Base-by-base conservation (phyloP, 805 yeast species). In the Blastobotrys robertii region DNA sequence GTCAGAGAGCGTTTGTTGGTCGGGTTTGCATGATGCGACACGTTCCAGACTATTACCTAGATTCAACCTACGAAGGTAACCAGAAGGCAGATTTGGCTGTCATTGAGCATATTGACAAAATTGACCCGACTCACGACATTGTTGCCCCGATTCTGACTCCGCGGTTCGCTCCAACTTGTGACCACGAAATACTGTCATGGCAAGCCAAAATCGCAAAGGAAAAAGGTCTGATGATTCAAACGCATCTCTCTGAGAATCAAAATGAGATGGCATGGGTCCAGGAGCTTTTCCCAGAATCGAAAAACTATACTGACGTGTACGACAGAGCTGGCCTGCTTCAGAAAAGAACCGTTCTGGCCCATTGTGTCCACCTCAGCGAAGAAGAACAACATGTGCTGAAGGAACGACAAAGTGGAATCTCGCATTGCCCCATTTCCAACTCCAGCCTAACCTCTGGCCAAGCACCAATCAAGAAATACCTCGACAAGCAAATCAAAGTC, bases 341-440 rank as follows among this genome's bases (percentile, higher is more conserved):
- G 14, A 60, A 67, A 1, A 74, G 73, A 49, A 87, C 97, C 0
- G 77, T 86, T 28, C 65, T 90, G 45, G 98, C 97, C 0, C 98
- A 90, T 57, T 94, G 92, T 31, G 70, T 92, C 32, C 94, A 88
- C 56, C 65, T 90, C 42, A 51, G 75, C 1, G 77, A 74, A 7
- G 68, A 68, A 2, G 98, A 90, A 60, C 68, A 78, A 34, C 62
- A 70, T 12, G 47, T 83, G 14, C 68, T 92, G 37, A 70, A 69
- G 48, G 48, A 54, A 12, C 71, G 73, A 14, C 64, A 74, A 4
- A 66, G 85, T 29, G 94, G 96, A 9, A 76, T 90, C 12, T 73
- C 94, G 3, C 97, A 92, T 62, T 90, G 98, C 64, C 98, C 98
- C 2, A 77, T 86, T 8, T 84, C 95, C 12, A 90, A 90, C 60